Base-by-base conservation (phyloP, 768 basidiomycete genomes). In the Fomitopsis pulvina region DNA sequence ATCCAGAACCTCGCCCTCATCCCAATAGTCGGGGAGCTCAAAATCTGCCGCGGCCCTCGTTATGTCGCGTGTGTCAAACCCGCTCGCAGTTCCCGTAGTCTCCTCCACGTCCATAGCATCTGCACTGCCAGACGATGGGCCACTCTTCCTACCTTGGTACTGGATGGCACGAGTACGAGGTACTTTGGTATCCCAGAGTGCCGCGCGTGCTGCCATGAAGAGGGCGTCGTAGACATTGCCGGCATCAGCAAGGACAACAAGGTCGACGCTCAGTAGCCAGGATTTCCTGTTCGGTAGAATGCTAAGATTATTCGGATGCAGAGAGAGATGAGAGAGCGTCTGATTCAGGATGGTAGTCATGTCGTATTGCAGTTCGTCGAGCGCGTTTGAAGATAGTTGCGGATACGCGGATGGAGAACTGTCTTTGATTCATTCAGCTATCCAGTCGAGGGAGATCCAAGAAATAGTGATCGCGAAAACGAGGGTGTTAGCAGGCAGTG, bases 1-100 rank as follows among this genome's bases (percentile, higher is more conserved):
- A 32, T 70, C 74, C 25, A 92, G 60, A 16, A 71, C 64, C 50
- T 82, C 84, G 0, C 92, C 92, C 54, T 89, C 87, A 58, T 90
- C 90, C 87, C 88, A 91, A 53, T 83, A 87, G 63, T 94, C 91
- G 10, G 81, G 76, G 20, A 93, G 73, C 67, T 94, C 92, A 57
- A 93, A 93, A 64, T 94, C 92, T 8, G 80, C 78, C 10, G 81
- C 85, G 8, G 65, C 65, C 21, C 62, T 63, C 30, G 70, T 64
- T 28, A 74, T 65, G 9, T 52, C 55, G 32, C 79, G 71, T 14
- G 81, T 85, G 56, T 81, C 80, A 34, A 87, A 77, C 2, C 79
- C 75, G 54, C 81, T 82, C 47, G 38, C 41, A 3, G 45, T 52
- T 30, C 56, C 50, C 12, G 53, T 28, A 18, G 47, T 37, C 26